A percentile compares a stretch with the other conserved stretches of the same genome.
phyloP scores from a whole-genome alignment of 1,139 yeast genomes.

The Debaryomyces udenii region DNA sequence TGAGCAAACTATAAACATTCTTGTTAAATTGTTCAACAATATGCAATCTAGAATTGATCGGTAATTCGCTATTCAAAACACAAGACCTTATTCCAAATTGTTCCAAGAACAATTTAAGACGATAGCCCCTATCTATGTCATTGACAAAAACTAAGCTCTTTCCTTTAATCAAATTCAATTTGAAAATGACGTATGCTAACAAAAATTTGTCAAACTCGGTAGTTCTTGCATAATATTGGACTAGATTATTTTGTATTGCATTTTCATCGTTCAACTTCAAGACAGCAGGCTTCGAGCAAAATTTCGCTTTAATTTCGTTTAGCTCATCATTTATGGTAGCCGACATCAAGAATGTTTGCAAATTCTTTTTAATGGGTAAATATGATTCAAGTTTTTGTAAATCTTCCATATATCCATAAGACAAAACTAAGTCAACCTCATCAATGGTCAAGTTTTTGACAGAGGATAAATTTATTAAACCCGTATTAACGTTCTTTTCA shows the following conservation, averaged over 20 bases:
- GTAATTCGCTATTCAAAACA: slow-evolving; percentile 89
- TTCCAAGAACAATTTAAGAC: slow-evolving; percentile 85
- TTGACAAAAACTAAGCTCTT: slow-evolving; percentile 91
- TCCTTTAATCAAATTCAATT: slow-evolving; percentile 85
- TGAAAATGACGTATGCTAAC: slow-evolving; percentile 87
- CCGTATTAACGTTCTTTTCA: slow-evolving; percentile 47
- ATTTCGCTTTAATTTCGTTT: slow-evolving; percentile 69
- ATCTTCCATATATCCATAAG: slow-evolving; percentile 92
- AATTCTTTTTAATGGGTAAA: slow-evolving; percentile 70
- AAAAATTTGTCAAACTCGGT: slow-evolving; percentile 91
- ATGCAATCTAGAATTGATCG: slow-evolving; percentile 89
- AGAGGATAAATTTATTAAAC: slow-evolving; percentile 49
- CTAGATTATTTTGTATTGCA: slow-evolving; percentile 57
- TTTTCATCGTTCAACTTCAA: slow-evolving; percentile 75
- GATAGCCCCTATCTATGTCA: slow-evolving; percentile 92
- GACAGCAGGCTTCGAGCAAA: slow-evolving; percentile 86
- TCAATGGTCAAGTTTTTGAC: slow-evolving; percentile 82
- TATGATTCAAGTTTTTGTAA: slow-evolving; percentile 62
- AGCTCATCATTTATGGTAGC: slow-evolving; percentile 93
- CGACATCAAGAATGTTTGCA: slow-evolving; percentile 94
- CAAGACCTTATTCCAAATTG: slow-evolving; percentile 93
- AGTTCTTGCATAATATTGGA: slow-evolving; percentile 86
- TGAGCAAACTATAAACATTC: slow-evolving; percentile 80
- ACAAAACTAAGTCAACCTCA: slow-evolving; percentile 89
- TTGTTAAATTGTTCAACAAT: slow-evolving; percentile 95